Conservation (phyloP, 306 rosid genomes). For the Cicer cuneatum region DNA sequence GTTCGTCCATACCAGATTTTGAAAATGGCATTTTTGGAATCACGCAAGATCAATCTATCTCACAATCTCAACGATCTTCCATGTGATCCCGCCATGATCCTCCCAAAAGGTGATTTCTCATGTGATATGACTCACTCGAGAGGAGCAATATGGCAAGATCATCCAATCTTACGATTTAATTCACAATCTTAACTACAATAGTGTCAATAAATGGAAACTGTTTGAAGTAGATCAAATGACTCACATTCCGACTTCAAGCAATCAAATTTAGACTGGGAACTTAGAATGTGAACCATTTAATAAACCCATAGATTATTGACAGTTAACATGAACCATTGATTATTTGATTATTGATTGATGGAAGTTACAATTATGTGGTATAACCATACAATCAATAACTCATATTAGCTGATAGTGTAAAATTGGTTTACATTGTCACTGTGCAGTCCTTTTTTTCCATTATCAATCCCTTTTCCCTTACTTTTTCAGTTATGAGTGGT, state of each 20-base stretch:
- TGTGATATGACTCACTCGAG: not conserved
- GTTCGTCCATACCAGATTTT: not conserved
- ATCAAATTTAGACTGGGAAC: not conserved
- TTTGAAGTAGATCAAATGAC: not conserved
- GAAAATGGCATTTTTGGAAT: constrained; percentile 22
- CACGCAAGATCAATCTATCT: not conserved
- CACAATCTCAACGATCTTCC: not conserved
- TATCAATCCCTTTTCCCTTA: constrained; percentile 49
- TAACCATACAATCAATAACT: too few species aligned
- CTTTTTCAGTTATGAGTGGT: constrained; percentile 53
- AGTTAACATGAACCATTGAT: too few species aligned
- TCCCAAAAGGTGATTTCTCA: not conserved
- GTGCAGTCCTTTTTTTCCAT: too few species aligned
- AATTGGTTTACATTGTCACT: too few species aligned
- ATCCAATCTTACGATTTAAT: not conserved
- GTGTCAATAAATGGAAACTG: not conserved
- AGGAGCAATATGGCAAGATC: not conserved
- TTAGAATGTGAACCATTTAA: not conserved
- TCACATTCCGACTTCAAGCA: not conserved
- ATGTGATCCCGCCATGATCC: not conserved
- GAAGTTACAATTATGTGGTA: too few species aligned
- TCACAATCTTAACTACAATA: not conserved
- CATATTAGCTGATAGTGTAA: too few species aligned
- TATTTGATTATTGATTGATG: too few species aligned
- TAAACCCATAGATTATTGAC: not conserved